A percentile compares a stretch with the other conserved stretches of the same genome.
Conservation (phyloP, 257 asterid genomes). For the Solanum corneliomulleri region DNA sequence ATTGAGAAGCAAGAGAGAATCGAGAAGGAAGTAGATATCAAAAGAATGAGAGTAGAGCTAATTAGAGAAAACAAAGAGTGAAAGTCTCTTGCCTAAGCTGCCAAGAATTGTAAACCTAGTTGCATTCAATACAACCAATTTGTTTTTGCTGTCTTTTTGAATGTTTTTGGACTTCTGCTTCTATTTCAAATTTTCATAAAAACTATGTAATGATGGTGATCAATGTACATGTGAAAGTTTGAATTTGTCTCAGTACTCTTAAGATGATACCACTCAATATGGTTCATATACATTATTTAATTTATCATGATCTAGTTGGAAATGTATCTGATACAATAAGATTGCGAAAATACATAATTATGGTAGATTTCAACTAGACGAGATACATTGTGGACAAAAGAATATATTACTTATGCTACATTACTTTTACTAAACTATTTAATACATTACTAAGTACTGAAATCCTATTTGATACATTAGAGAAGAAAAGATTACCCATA, state of each 20-base stretch:
- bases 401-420: too few relatives aligned
- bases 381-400: too few relatives aligned
- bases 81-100: constrained; percentile 40
- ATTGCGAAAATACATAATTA: too few relatives aligned
- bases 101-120: background rate
- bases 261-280: too few relatives aligned
- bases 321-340: too few relatives aligned
- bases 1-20: constrained; percentile 57
- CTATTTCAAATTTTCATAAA: constrained; percentile 1
- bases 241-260: background rate
- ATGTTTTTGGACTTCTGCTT: constrained; percentile 1
- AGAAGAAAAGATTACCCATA: too few relatives aligned
- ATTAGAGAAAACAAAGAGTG: constrained; percentile 37
- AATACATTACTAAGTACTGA: too few relatives aligned
- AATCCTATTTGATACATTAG: too few relatives aligned
- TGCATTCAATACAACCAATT: background rate
- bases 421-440: too few relatives aligned
- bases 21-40: constrained; percentile 55
- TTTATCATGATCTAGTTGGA: too few relatives aligned
- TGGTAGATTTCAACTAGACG: too few relatives aligned
- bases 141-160: background rate
- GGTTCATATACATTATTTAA: too few relatives aligned
- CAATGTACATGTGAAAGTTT: constrained; percentile 5
- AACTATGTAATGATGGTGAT: background rate
- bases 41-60: constrained; percentile 42